A percentile compares a stretch with the other conserved stretches of the same genome.
These are phyloP conservation scores for Talaromyces atroroseus DNA, from an alignment of 2,329 filamentous ascomycete genomes.

Conservation along the genomic window DNA sequence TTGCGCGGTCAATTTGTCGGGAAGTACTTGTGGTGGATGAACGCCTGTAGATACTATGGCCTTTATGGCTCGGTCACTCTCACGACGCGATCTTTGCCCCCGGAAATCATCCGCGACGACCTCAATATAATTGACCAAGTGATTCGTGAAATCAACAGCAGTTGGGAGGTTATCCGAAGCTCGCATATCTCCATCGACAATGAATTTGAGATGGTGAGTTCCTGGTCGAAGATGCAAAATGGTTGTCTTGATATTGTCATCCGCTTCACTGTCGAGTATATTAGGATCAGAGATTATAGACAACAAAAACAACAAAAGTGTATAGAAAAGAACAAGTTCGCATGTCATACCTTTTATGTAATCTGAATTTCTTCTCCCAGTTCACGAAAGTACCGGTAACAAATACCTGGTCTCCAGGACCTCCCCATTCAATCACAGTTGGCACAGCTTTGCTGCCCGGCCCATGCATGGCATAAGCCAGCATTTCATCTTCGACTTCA, in stretches of 20 bases:
- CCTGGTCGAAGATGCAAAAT: constrained; percentile 81
- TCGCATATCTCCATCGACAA: constrained; percentile 90
- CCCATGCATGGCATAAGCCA: constrained; percentile 59
- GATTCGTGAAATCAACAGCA: constrained; percentile 96
- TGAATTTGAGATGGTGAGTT: constrained; percentile 93
- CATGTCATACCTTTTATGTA: constrained; percentile 67
- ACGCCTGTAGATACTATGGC: constrained; percentile 33
- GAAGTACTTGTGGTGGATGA: constrained; percentile 41
- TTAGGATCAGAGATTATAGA: not conserved
- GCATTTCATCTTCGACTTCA: constrained; percentile 68
- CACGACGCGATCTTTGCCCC: constrained; percentile 24
- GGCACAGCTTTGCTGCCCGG: constrained; percentile 68
- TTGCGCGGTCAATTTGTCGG: constrained; percentile 28
- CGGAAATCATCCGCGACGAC: constrained; percentile 68
- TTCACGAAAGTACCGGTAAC: constrained; percentile 96
- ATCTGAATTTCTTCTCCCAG: constrained; percentile 89
- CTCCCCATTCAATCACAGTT: constrained; percentile 78
- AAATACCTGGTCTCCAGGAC: constrained; percentile 81
- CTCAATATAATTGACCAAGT: constrained; percentile 97
- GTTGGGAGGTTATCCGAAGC: constrained; percentile 83
- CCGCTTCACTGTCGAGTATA: constrained; percentile 32
- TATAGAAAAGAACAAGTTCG: constrained; percentile 15
- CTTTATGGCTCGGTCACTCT: constrained; percentile 30
- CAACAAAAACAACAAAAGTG: not conserved
- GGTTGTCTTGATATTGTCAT: constrained; percentile 62